phyloP scores from a whole-genome alignment of 768 basidiomycete genomes.

The Rhizopogon vinicolor region DNA sequence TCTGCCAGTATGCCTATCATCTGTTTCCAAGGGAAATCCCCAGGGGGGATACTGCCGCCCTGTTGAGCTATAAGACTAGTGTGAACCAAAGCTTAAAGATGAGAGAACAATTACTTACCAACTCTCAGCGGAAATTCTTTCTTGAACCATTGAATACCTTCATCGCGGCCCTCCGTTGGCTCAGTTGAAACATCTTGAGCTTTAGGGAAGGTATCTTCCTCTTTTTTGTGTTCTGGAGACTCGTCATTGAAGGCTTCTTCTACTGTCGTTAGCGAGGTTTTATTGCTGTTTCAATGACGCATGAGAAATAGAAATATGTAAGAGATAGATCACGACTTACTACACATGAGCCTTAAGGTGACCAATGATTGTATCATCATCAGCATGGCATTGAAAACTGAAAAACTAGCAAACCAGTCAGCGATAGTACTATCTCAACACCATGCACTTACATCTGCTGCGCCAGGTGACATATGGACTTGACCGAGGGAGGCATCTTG shows the following conservation, averaged over 20 bases:
- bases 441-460: not conserved
- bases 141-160: not conserved
- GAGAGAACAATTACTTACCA: not conserved
- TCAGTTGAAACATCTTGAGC: not conserved
- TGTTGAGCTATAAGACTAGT: not conserved
- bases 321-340: constrained; percentile 2
- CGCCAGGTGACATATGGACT: not conserved
- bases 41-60: not conserved
- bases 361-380: constrained; percentile 2
- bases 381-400: constrained; percentile 1
- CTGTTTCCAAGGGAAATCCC: not conserved
- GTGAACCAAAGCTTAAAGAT: not conserved
- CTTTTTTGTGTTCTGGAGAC: not conserved
- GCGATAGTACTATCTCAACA: not conserved
- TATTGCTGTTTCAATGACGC: not conserved
- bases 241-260: not conserved
- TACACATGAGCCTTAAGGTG: constrained; percentile 10
- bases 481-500: constrained; percentile 2
- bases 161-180: not conserved
- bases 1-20: not conserved
- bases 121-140: not conserved
- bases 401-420: constrained; percentile 4
- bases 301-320: not conserved
- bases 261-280: not conserved
- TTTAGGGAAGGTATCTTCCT: not conserved